phyloP scores from a whole-genome alignment of 2,329 filamentous ascomycete species.

The Fusarium miscanthi region DNA sequence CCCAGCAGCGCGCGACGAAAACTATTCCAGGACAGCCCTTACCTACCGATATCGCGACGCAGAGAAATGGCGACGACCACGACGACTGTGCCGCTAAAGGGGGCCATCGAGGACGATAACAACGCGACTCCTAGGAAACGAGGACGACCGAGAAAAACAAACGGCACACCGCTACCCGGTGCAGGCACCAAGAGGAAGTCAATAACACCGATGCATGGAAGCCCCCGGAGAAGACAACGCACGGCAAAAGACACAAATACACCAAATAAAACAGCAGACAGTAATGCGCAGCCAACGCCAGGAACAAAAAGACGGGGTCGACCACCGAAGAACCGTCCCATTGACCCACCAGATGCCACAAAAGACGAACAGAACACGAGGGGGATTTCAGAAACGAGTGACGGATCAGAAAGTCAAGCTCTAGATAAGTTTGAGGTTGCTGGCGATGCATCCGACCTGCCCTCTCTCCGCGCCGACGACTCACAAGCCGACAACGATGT shows the following conservation, averaged over 20 bases:
- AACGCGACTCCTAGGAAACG: slow-evolving; percentile 55
- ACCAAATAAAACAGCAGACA: slow-evolving; percentile 39
- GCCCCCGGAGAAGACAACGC: slow-evolving; percentile 50
- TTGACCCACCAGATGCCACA: slow-evolving; percentile 45
- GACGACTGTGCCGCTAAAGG: slow-evolving; percentile 61
- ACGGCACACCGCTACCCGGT: slow-evolving; percentile 63
- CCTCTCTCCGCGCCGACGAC: slow-evolving; percentile 39
- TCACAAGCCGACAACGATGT: slow-evolving; percentile 46
- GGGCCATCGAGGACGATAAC: slow-evolving; percentile 51
- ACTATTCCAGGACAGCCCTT: slow-evolving; percentile 59
- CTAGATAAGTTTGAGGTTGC: slow-evolving; percentile 45
- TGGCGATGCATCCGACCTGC: slow-evolving; percentile 31
- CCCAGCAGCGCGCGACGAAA: slow-evolving; percentile 51
- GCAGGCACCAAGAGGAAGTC: slow-evolving; percentile 58
- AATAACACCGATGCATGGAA: slow-evolving; percentile 56
- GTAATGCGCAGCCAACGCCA: slow-evolving; percentile 47
- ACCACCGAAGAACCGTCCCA: slow-evolving; percentile 44
- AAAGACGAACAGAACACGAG: slow-evolving; percentile 30
- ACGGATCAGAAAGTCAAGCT: slow-evolving; percentile 38
- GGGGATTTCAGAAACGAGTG: slow-evolving; percentile 24
- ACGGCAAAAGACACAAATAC: slow-evolving; percentile 45
- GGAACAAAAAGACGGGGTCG: slow-evolving; percentile 47
- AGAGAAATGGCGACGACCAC: slow-evolving; percentile 59
- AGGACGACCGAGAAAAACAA: slow-evolving; percentile 61
- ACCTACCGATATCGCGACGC: slow-evolving; percentile 49